Evolutionary conservation across 306 rosid species (phyloP).

Genomic region (Glycine latifolia): DNA sequence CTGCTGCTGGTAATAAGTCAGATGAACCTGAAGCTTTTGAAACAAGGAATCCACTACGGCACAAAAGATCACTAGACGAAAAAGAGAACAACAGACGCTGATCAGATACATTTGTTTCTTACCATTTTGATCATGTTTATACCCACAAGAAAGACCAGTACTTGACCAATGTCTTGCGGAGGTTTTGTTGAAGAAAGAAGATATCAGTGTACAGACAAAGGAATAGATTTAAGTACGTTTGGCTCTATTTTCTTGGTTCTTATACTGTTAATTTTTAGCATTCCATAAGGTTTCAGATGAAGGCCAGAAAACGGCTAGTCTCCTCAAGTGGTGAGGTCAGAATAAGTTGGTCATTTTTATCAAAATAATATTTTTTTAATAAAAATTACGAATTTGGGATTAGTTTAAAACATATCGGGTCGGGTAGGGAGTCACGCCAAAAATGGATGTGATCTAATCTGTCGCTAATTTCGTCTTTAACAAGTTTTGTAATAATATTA

Average conservation of each 20-base stretch:
- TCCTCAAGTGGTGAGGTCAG: not conserved
- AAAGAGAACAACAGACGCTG: slow-evolving; percentile 80
- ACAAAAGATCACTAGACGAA: slow-evolving; percentile 63
- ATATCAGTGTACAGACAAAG: not conserved
- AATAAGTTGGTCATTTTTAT: too few relatives aligned
- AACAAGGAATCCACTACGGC: slow-evolving; percentile 59
- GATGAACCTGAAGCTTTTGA: slow-evolving; percentile 55
- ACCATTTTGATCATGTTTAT: slow-evolving; percentile 14
- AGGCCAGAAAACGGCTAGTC: not conserved
- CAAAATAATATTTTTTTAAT: too few relatives aligned
- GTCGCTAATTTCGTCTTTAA: too few relatives aligned
- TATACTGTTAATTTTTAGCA: not conserved
- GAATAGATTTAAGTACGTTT: too few relatives aligned
- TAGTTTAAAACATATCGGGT: too few relatives aligned
- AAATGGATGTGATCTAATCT: too few relatives aligned
- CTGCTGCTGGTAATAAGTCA: slow-evolving; percentile 48
- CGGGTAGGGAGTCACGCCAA: too few relatives aligned
- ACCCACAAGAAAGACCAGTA: not conserved
- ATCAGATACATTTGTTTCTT: not conserved
- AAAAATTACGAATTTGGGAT: too few relatives aligned
- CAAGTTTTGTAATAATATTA: too few relatives aligned
- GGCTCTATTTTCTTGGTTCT: too few relatives aligned
- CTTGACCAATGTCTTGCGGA: not conserved
- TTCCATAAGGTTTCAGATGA: not conserved
- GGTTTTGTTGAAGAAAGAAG: slow-evolving; percentile 21